Conservation (phyloP, 495 filamentous ascomycete genomes). For the Penicillium psychrofluorescens region DNA sequence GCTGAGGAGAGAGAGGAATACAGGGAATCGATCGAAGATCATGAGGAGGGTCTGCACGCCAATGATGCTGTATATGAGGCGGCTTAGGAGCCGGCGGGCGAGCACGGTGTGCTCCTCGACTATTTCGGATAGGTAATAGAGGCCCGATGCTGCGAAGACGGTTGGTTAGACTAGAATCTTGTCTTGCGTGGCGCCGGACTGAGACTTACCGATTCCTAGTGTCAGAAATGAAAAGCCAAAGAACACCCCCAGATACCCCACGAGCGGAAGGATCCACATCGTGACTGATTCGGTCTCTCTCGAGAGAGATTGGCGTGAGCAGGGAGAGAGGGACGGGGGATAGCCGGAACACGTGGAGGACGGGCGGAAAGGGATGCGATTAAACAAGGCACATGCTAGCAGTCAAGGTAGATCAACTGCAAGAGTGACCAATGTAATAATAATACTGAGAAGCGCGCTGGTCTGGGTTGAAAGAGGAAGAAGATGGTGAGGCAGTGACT, state of each 20-base stretch:
- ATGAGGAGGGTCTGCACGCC: slow-evolving; percentile 64
- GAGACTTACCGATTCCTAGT: slow-evolving; percentile 71
- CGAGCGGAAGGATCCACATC: slow-evolving; percentile 88
- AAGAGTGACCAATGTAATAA: too few relatives aligned
- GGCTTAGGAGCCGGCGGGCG: slow-evolving; percentile 74
- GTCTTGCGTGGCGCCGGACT: not conserved
- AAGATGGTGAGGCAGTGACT: too few relatives aligned
- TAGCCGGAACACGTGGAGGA: too few relatives aligned
- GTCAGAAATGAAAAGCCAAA: slow-evolving; percentile 91
- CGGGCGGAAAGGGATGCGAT: too few relatives aligned
- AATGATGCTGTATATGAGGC: slow-evolving; percentile 81
- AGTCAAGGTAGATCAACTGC: too few relatives aligned
- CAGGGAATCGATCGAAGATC: slow-evolving; percentile 78
- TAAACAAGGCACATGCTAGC: too few relatives aligned
- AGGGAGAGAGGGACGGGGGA: not conserved
- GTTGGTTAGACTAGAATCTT: too few relatives aligned
- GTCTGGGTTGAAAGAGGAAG: too few relatives aligned
- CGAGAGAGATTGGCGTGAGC: not conserved
- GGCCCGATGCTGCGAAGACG: slow-evolving; percentile 64
- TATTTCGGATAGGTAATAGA: slow-evolving; percentile 96
- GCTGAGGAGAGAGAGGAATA: slow-evolving; percentile 63
- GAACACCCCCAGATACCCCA: slow-evolving; percentile 82
- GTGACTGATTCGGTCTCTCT: slow-evolving; percentile 9
- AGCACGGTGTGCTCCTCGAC: slow-evolving; percentile 96
- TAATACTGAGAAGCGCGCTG: too few relatives aligned